Base-by-base conservation (phyloP, 768 basidiomycete genomes). In the Suillus weaverae region DNA sequence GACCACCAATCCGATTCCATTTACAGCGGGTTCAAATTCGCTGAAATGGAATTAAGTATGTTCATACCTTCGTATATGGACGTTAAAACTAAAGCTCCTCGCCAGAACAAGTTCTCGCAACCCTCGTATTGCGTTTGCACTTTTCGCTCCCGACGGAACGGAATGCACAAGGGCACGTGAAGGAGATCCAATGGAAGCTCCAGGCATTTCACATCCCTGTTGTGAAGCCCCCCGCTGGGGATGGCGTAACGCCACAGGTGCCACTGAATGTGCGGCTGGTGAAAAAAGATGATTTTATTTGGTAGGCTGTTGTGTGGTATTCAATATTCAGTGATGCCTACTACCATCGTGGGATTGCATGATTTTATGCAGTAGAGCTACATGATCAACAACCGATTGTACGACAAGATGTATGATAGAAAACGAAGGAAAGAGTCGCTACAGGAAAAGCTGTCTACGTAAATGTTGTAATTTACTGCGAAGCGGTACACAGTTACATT, bases 101-200 rank as follows among this genome's bases (percentile, higher is more conserved):
- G 30, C 3, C 30, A 59, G 26, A 41, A 20, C 57, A 59, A 41
- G 39, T 20, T 20, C 3, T 59, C 2, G 56, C 56, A 3, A 20
- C 56, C 10, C 56, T 59, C 6, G 14, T 59, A 3, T 3, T 59
- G 26, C 62, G 48, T 32, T 46, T 75, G 60, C 69, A 71, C 61
- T 74, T 75, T 57, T 62, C 72, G 6, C 68, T 71, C 4, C 69
- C 72, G 4, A 66, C 70, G 1, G 33, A 44, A 3, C 56, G 16
- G 38, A 39, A 59, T 39, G 26, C 56, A 18, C 26, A 30, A 4
- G 56, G 56, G 16, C 67, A 73, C 33, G 38, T 51, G 20, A 74
- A 75, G 66, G 69, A 72, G 48, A 69, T 74, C 0, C 66, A 70
- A 55, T 74, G 74, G 74, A 69, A 67, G 41, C 69, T 69, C 33